Base-by-base conservation (phyloP, 257 asterid species). In the Marsdenia floribunda region DNA sequence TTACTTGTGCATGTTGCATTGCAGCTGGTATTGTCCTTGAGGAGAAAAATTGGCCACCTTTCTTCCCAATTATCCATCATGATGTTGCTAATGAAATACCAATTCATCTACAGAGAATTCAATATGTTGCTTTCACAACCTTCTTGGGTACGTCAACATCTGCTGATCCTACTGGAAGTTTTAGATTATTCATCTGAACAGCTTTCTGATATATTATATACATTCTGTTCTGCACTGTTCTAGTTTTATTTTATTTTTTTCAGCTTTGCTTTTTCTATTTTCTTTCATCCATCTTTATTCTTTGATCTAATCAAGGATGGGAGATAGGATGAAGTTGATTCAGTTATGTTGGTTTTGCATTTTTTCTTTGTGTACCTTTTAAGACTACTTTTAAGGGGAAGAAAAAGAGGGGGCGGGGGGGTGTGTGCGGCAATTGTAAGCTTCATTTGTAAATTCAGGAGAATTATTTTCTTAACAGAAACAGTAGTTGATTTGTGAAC, bases 31-130 rank as follows among this genome's bases (percentile, higher is more conserved):
- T 88, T 76, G 88, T 80, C 78, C 80, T 82, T 33, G 87, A 93
- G 87, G 91, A 83, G 78, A 93, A 91, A 85, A 93, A 93, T 60
- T 93, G 98, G 98, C 98, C 98, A 76, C 94, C 98, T 1, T 93
- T 91, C 89, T 90, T 93, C 76, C 98, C 98, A 21, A 89, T 93
- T 47, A 93, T 93, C 75, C 98, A 93, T 82, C 97, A 93, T 68
- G 98, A 93, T 78, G 86, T 93, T 55, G 94, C 94, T 10, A 93
- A 89, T 84, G 98, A 93, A 75, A 93, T 91, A 77, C 98, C 98
- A 58, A 80, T 93, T 80, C 98, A 93, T 82, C 89, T 93, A 73
- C 98, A 93, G 84, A 91, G 79, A 89, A 80, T 93, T 79, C 98
- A 91, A 75, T 93, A 93, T 73, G 96, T 93, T 79, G 97, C 98